Evolutionary conservation across 768 basidiomycete genomes (phyloP), one percentile per base, ranked within the genome.

Genomic region (Boletus pseudo-olivaceus): DNA sequence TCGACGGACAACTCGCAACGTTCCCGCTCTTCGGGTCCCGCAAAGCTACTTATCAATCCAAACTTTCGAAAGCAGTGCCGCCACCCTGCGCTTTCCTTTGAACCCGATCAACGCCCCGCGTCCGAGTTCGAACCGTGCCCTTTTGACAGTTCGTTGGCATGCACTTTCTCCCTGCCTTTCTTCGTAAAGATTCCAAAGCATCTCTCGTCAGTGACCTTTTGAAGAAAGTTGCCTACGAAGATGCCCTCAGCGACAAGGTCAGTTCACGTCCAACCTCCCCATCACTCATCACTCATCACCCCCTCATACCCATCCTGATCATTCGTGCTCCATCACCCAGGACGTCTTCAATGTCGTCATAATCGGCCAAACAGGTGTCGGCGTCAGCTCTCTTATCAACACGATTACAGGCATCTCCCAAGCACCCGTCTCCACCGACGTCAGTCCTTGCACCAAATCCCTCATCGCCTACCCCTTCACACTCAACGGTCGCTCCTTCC

Each of bases 351-450:
- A 68, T 54, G 56, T 68, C 55, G 59, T 68, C 53, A 19, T 70
- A 17, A 68, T 70, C 55, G 68, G 67, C 7, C 66, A 68, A 55
- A 70, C 68, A 1, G 67, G 67, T 45, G 53, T 67, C 45, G 71
- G 72, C 26, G 74, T 70, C 52, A 78, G 77, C 56, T 75, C 74
- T 12, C 58, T 78, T 38, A 60, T 76, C 56, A 78, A 77, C 59
- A 62, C 75, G 65, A 58, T 77, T 51, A 62, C 57, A 5, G 54
- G 59, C 35, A 6, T n/a, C 11, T 15, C 57, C 8, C 43, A 56
- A 10, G 66, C 61, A 12, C 61, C 61, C 27, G 54, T 62, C 23
- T 68, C 67, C 52, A 68, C 66, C 23, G 63, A 70, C 47, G 67
- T 65, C 51, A 63, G 59, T 33, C 66, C 68, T 33, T 68, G 67